Evolutionary conservation across 441 rosid genomes (phyloP).

Genomic region (Adansonia madagascariensis): DNA sequence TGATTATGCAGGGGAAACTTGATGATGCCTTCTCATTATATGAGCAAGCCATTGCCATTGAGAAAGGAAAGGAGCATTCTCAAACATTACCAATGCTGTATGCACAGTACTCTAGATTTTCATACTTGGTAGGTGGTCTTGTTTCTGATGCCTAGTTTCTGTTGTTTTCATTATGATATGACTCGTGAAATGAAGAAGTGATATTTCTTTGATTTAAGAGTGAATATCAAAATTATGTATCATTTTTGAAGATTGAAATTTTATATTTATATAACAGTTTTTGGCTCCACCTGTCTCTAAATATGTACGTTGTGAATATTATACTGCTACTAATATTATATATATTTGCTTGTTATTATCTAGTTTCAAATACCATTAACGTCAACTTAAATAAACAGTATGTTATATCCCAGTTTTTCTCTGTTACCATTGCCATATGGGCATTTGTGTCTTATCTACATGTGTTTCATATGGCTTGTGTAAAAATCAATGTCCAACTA

Average conservation of each 20-base stretch:
- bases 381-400: background rate
- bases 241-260: background rate
- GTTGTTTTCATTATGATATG: background rate
- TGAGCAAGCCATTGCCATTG: conserved; percentile 92
- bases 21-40: conserved; percentile 75
- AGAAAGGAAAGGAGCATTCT: conserved; percentile 90
- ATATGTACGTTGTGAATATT: background rate
- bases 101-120: conserved; percentile 84
- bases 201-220: background rate
- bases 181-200: background rate
- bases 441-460: background rate
- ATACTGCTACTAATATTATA: background rate
- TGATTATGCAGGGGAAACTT: conserved; percentile 67
- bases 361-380: background rate
- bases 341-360: background rate
- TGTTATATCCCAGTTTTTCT: background rate
- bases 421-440: background rate
- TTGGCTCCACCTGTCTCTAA: background rate
- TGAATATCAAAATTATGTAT: background rate
- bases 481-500: background rate
- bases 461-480: background rate
- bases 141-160: background rate
- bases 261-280: background rate
- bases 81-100: conserved; percentile 71
- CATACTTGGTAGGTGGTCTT: conserved; percentile 62